A percentile compares a stretch with the other conserved stretches of the same genome.
Conservation (phyloP, 805 yeast species). For the Nakazawaea wickerhamii region DNA sequence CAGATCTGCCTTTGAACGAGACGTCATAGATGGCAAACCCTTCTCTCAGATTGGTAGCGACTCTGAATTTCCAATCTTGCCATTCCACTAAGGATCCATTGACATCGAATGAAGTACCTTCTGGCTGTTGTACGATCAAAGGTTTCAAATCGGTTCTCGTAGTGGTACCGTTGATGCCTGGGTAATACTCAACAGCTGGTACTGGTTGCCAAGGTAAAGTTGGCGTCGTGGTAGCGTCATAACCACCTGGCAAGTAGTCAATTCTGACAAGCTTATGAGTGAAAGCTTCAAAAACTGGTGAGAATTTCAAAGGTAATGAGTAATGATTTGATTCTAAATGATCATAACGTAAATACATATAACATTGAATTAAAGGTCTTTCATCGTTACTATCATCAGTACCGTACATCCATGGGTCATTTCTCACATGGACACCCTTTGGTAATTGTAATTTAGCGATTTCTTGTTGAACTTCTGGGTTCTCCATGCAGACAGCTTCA, state of each 20-base stretch:
- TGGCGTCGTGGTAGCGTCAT: conserved; percentile 49
- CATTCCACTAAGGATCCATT: conserved; percentile 58
- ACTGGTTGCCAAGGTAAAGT: conserved; percentile 60
- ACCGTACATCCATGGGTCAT: conserved; percentile 87
- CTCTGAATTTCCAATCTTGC: conserved; percentile 85
- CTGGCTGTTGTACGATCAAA: conserved; percentile 65
- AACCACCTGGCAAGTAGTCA: conserved; percentile 70
- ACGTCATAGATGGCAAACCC: conserved; percentile 74
- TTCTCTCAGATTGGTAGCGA: conserved; percentile 66
- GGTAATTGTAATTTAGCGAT: conserved; percentile 65
- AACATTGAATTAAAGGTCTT: conserved; percentile 62
- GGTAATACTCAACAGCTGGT: conserved; percentile 65
- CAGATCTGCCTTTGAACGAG: conserved; percentile 69
- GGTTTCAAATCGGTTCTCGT: conserved; percentile 59
- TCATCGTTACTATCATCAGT: conserved; percentile 59
- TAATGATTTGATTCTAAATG: conserved; percentile 74
- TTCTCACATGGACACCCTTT: conserved; percentile 43
- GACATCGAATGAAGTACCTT: conserved; percentile 67
- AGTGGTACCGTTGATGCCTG: conserved; percentile 56
- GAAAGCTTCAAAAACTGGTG: conserved; percentile 65
- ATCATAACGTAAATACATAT: conserved; percentile 65
- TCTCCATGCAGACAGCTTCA: conserved; percentile 45
- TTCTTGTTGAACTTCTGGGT: conserved; percentile 59
- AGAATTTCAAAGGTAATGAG: conserved; percentile 66
- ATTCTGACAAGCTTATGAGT: conserved; percentile 60